Base-by-base conservation (phyloP, 192 early-diverging fungal genomes). In the Coemansia sp. region DNA sequence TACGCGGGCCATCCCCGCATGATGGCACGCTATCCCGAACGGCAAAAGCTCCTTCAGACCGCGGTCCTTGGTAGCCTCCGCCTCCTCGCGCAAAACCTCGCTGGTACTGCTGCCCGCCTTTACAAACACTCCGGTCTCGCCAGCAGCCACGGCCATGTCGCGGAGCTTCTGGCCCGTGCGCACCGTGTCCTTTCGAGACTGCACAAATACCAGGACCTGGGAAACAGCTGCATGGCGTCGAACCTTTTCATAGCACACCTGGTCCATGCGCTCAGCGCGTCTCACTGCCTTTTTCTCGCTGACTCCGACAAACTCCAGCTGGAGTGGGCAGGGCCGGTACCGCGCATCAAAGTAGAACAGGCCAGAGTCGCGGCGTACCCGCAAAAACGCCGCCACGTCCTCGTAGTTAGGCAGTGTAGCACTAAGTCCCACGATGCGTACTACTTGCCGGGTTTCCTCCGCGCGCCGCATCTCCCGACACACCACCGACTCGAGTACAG, bases 111-210 rank as follows among this genome's bases (percentile, higher is more conserved):
- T 90, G 68, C 93, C 95, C n/a, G 87, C 85, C 31, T 78, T 83
- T 17, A 96, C 78, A 78, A 99, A 94, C 78, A 91, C 76, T 4
- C 87, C 91, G 53, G 94, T 90, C 1, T 91, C 92, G 34, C 92
- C 92, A 42, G 92, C 93, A 60, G 95, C 95, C 23, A 98, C 75
- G 5, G 94, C 94, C 92, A 97, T 91, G 75, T 99, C 96, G 39
- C 93, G 88, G 55, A 97, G 71, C 14, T 93, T 90, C 70, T 93
- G 94, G 2, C 95, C 97, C 3, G 96, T 97, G 73, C 94, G 94
- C 31, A 93, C 94, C 1, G 97, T 99, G 70, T 99, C 97, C 74
- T 98, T 99, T 14, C 97, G 90, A 46, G 96, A 97, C 76, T 99
- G 97, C 32, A 95, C 94, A 86, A 99, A 99, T 27, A 99, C 88